These are phyloP conservation scores for Sisymbrium altissimum DNA, from an alignment of 345 rosid genomes.

Conservation along the genomic window DNA sequence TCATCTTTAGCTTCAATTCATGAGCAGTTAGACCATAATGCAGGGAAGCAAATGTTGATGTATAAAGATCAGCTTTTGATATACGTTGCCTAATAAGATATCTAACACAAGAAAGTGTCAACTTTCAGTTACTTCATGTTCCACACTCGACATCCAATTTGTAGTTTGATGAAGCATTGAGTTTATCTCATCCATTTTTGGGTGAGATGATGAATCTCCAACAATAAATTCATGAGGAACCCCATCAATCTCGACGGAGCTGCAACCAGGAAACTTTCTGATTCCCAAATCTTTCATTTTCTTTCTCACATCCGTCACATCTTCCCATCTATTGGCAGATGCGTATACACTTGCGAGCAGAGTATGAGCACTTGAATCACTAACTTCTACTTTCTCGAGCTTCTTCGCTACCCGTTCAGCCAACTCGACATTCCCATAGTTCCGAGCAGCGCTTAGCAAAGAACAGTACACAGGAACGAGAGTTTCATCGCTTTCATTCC, in stretches of 20 bases:
- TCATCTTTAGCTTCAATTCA: background rate
- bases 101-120: constrained; percentile 3
- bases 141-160: constrained; percentile 21
- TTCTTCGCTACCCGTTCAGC: constrained; percentile 55
- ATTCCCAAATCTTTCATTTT: constrained; percentile 74
- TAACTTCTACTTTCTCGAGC: constrained; percentile 46
- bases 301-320: constrained; percentile 57
- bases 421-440: constrained; percentile 51
- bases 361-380: constrained; percentile 54
- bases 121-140: constrained; percentile 22
- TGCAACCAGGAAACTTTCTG: constrained; percentile 72
- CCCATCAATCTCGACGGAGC: constrained; percentile 57
- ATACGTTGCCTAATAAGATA: background rate
- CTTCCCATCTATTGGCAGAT: constrained; percentile 69
- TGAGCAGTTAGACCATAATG: background rate
- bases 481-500: constrained; percentile 30
- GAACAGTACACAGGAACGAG: constrained; percentile 60
- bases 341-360: constrained; percentile 72
- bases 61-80: background rate
- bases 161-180: constrained; percentile 36
- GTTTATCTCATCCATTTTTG: constrained; percentile 38
- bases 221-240: constrained; percentile 48
- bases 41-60: background rate
- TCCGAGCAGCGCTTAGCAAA: constrained; percentile 69
- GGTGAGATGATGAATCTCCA: constrained; percentile 43